Conservation (phyloP, 805 yeast genomes). For the Metschnikowia amazonensis region DNA sequence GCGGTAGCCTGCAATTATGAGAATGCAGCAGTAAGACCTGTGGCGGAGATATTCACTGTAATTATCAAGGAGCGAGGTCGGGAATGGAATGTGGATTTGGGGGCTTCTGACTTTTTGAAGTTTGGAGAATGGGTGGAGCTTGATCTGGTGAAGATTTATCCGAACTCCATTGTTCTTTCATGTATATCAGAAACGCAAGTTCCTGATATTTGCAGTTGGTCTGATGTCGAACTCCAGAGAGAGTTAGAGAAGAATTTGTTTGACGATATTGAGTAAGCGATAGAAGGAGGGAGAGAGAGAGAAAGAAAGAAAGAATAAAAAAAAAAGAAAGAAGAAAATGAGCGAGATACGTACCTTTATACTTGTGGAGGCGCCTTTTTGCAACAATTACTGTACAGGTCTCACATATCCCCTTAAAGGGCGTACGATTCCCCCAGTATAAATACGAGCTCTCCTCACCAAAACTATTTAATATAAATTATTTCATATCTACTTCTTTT, state of each 20-base stretch:
- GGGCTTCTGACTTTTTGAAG: background rate
- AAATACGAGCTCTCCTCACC: background rate
- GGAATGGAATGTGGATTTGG: conserved; percentile 9
- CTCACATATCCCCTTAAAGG: background rate
- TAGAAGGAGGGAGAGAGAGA: background rate
- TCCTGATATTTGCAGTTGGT: conserved; percentile 14
- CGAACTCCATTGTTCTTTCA: conserved; percentile 9
- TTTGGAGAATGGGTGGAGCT: conserved; percentile 7
- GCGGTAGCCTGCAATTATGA: conserved; percentile 10
- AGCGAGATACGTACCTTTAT: background rate
- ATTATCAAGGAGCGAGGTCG: conserved; percentile 5
- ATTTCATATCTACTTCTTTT: too few species aligned
- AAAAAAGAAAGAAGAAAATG: background rate
- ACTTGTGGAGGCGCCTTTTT: background rate
- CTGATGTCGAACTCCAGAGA: conserved; percentile 4
- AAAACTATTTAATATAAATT: too few species aligned
- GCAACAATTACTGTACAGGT: background rate
- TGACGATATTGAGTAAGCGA: background rate
- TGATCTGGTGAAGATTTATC: conserved; percentile 8
- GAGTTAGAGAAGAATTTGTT: background rate
- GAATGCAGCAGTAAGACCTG: conserved; percentile 10
- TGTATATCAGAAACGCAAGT: conserved; percentile 16
- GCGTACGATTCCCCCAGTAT: background rate
- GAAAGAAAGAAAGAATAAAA: background rate
- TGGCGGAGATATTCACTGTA: conserved; percentile 9